phyloP scores from a whole-genome alignment of 306 rosid species.

The Inga oerstediana region DNA sequence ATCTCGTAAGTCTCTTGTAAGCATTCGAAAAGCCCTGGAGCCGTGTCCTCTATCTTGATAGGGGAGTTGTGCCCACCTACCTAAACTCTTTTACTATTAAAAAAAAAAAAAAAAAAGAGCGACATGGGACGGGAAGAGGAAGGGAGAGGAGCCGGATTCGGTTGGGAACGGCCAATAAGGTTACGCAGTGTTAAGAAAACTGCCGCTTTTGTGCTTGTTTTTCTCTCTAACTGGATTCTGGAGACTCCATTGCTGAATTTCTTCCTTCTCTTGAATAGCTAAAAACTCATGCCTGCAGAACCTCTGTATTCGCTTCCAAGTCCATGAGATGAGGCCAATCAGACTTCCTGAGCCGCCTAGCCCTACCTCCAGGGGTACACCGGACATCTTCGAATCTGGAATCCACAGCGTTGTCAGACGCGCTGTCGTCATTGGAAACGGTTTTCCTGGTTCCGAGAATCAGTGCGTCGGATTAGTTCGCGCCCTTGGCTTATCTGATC shows the following conservation, averaged over 20 bases:
- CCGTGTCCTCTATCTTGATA: too few relatives aligned
- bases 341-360: constrained; percentile 83
- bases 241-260: not conserved
- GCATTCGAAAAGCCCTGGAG: too few relatives aligned
- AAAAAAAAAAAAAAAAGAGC: too few relatives aligned
- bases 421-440: constrained; percentile 87
- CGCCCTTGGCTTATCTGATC: constrained; percentile 84
- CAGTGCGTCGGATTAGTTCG: constrained; percentile 90
- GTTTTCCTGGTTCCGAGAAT: constrained; percentile 72
- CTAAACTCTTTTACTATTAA: too few relatives aligned
- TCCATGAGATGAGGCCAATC: constrained; percentile 65
- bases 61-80: too few relatives aligned
- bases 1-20: too few relatives aligned
- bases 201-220: constrained; percentile 18
- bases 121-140: too few relatives aligned
- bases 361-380: constrained; percentile 55
- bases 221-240: not conserved
- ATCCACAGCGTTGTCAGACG: constrained; percentile 74
- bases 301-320: not conserved
- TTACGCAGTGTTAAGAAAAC: not conserved
- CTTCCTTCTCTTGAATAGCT: not conserved
- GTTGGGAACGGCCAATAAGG: not conserved
- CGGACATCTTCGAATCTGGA: constrained; percentile 91
- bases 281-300: constrained; percentile 14
- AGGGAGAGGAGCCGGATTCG: too few relatives aligned